These are phyloP conservation scores for Suillus brevipes DNA, from an alignment of 768 basidiomycete genomes.

Conservation along the genomic window DNA sequence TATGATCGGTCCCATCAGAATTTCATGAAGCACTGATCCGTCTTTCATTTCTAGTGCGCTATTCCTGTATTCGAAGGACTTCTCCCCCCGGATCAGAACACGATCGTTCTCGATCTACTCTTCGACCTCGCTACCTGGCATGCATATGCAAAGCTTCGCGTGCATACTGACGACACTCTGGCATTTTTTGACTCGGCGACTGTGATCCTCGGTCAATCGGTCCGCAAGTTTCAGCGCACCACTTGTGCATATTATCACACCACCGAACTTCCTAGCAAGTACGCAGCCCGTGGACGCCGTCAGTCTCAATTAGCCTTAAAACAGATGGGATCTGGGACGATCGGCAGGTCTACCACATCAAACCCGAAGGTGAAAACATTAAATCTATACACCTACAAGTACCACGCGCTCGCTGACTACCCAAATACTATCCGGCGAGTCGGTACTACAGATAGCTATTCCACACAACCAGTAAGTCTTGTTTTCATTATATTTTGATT, in stretches of 20 bases:
- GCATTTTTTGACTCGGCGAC: constrained; percentile 21
- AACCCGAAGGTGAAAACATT: constrained; percentile 10
- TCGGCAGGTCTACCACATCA: background rate
- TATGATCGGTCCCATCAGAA: background rate
- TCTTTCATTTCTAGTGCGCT: constrained; percentile 25
- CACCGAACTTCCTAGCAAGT: constrained; percentile 30
- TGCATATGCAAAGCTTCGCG: constrained; percentile 33
- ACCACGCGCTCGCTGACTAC: constrained; percentile 19
- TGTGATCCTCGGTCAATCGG: constrained; percentile 17
- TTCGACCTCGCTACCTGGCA: constrained; percentile 37
- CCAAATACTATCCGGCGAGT: constrained; percentile 12
- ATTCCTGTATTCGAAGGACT: constrained; percentile 42
- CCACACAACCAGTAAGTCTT: constrained; percentile 33
- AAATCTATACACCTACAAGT: constrained; percentile 18
- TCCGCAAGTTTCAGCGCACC: constrained; percentile 24
- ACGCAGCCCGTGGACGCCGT: constrained; percentile 22
- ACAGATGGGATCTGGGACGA: background rate
- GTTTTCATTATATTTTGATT: background rate
- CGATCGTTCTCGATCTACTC: constrained; percentile 21
- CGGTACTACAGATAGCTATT: constrained; percentile 39
- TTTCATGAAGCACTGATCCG: background rate
- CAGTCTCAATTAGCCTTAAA: constrained; percentile 1
- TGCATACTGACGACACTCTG: constrained; percentile 29
- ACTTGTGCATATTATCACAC: constrained; percentile 28
- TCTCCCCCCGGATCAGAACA: constrained; percentile 26